These are phyloP conservation scores for Neopestalotiopsis rosae DNA, from an alignment of 2,329 filamentous ascomycete species.

Conservation along the genomic window DNA sequence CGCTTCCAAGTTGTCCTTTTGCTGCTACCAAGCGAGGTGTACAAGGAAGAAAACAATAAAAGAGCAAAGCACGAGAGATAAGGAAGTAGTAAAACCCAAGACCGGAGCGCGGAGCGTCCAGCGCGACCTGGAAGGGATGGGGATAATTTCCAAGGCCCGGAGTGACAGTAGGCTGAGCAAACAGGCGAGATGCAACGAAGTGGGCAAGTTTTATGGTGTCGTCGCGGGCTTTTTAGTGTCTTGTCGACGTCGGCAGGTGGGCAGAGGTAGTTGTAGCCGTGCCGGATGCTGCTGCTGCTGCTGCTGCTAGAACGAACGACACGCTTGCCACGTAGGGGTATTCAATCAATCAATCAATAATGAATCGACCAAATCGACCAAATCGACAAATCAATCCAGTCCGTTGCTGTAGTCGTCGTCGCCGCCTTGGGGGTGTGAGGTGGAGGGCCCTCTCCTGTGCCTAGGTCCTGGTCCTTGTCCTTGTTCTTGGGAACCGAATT, in stretches of 20 bases:
- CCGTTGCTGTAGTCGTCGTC: too few relatives aligned
- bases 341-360: too few relatives aligned
- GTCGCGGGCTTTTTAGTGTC: background rate
- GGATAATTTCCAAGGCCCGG: background rate
- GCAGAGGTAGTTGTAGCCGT: background rate
- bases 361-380: too few relatives aligned
- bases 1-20: background rate
- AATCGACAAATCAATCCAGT: too few relatives aligned
- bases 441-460: background rate
- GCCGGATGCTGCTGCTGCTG: background rate
- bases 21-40: background rate
- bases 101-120: background rate
- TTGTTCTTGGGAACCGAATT: background rate
- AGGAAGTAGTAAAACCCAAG: background rate
- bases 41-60: background rate
- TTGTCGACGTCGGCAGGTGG: background rate
- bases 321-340: too few relatives aligned
- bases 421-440: too few relatives aligned
- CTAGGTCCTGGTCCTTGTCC: background rate
- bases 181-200: background rate
- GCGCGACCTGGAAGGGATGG: background rate
- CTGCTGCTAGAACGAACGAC: too few relatives aligned
- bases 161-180: background rate
- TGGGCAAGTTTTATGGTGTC: conserved; percentile 2
- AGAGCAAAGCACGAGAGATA: background rate